phyloP scores from a whole-genome alignment of 192 early-diverging fungal species.

The Geranomyces variabilis region DNA sequence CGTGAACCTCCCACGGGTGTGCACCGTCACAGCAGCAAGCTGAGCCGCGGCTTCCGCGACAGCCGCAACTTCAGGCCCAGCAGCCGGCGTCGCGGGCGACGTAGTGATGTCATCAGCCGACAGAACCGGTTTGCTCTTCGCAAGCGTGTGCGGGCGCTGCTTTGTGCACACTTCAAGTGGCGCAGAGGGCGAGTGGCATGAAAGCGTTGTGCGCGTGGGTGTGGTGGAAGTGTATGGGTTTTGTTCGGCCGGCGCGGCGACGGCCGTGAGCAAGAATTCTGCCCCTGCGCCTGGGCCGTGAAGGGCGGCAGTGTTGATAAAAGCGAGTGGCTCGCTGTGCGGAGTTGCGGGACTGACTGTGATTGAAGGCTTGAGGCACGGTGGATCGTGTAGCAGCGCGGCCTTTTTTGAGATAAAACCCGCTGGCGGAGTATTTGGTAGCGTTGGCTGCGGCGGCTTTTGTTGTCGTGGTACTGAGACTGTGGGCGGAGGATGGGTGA shows the following conservation, averaged over 20 bases:
- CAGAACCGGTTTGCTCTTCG: conserved; percentile 2
- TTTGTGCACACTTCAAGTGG: not conserved
- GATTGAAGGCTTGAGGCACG: not conserved
- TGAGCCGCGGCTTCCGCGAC: not conserved
- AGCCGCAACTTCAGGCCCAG: not conserved
- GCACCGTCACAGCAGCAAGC: conserved; percentile 4
- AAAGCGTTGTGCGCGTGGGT: not conserved
- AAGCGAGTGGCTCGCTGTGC: not conserved
- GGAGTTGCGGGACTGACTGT: not conserved
- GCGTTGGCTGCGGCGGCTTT: too few species aligned
- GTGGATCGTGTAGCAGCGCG: too few species aligned
- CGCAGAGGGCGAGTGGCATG: not conserved
- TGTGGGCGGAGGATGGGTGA: not conserved
- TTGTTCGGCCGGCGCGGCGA: not conserved
- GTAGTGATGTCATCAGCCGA: too few species aligned
- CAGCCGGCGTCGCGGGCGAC: not conserved
- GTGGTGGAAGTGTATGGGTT: not conserved
- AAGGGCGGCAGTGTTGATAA: not conserved
- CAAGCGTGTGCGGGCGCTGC: conserved; percentile 11
- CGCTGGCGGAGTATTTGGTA: too few species aligned
- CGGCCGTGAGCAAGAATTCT: too few species aligned
- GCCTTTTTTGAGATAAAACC: too few species aligned
- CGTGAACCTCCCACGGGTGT: conserved; percentile 6
- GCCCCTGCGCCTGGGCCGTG: too few species aligned
- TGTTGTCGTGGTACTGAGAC: too few species aligned